Conservation (phyloP, 257 asterid genomes). For the Penstemon barbatus region DNA sequence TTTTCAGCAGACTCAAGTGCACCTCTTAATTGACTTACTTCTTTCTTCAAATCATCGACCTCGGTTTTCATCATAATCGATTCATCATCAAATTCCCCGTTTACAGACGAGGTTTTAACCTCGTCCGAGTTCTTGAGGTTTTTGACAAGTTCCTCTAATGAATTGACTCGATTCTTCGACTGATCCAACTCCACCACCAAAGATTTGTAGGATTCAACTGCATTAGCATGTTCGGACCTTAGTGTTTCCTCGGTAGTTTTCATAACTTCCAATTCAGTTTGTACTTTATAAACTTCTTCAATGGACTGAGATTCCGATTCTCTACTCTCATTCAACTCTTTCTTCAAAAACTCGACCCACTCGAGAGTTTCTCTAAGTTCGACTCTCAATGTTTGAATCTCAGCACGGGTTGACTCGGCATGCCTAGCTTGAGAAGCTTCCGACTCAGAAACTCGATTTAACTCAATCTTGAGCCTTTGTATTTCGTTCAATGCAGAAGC, state of each 20-base stretch:
- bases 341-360: slow-evolving; percentile 57
- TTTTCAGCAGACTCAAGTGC: slow-evolving; percentile 72
- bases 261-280: slow-evolving; percentile 56
- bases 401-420: slow-evolving; percentile 68
- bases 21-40: slow-evolving; percentile 46
- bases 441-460: slow-evolving; percentile 54
- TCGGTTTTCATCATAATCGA: slow-evolving; percentile 32
- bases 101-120: background rate
- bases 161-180: slow-evolving; percentile 46
- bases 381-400: slow-evolving; percentile 55
- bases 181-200: slow-evolving; percentile 60
- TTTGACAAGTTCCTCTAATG: slow-evolving; percentile 57
- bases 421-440: slow-evolving; percentile 66
- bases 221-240: slow-evolving; percentile 44
- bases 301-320: slow-evolving; percentile 61
- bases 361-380: slow-evolving; percentile 66
- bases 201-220: slow-evolving; percentile 42
- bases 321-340: slow-evolving; percentile 55
- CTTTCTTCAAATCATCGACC: slow-evolving; percentile 40
- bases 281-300: slow-evolving; percentile 57
- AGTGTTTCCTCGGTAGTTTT: slow-evolving; percentile 52
- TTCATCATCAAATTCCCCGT: slow-evolving; percentile 25
- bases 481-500: slow-evolving; percentile 71
- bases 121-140: slow-evolving; percentile 24
- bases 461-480: slow-evolving; percentile 68